phyloP scores from a whole-genome alignment of 2,329 filamentous ascomycete species.

The Coniochaeta sp. region DNA sequence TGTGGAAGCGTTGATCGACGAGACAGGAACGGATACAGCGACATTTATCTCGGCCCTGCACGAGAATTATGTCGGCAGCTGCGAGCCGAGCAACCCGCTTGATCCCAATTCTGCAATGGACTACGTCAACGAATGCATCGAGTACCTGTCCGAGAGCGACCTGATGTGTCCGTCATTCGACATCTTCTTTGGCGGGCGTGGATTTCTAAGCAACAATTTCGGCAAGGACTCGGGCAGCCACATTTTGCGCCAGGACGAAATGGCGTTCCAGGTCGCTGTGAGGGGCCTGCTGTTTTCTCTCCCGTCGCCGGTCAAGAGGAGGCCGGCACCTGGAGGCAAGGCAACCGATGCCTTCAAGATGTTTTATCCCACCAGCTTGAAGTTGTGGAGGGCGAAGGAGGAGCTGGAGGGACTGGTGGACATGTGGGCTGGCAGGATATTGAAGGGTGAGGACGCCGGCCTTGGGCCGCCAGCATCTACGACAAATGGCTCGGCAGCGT shows the following conservation, averaged over 20 bases:
- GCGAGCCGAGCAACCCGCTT: constrained; percentile 46
- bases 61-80: constrained; percentile 89
- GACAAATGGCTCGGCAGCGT: constrained; percentile 12
- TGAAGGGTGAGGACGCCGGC: constrained; percentile 42
- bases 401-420: constrained; percentile 72
- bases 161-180: constrained; percentile 70
- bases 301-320: constrained; percentile 77
- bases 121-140: constrained; percentile 77
- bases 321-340: constrained; percentile 33
- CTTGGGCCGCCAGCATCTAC: constrained; percentile 23
- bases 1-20: constrained; percentile 76
- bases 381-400: constrained; percentile 76
- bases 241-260: constrained; percentile 81
- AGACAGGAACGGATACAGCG: constrained; percentile 84
- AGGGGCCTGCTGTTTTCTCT: constrained; percentile 80
- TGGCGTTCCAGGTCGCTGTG: constrained; percentile 85
- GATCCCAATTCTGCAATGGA: constrained; percentile 61
- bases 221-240: constrained; percentile 59
- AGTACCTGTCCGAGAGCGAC: constrained; percentile 81
- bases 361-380: constrained; percentile 83
- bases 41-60: constrained; percentile 88
- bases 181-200: constrained; percentile 57
- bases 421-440: constrained; percentile 55
- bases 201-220: constrained; percentile 36
- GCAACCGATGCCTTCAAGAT: constrained; percentile 69